Evolutionary conservation across 176 grass and related monocot genomes (phyloP).

Genomic region (Musa troglodytarum): DNA sequence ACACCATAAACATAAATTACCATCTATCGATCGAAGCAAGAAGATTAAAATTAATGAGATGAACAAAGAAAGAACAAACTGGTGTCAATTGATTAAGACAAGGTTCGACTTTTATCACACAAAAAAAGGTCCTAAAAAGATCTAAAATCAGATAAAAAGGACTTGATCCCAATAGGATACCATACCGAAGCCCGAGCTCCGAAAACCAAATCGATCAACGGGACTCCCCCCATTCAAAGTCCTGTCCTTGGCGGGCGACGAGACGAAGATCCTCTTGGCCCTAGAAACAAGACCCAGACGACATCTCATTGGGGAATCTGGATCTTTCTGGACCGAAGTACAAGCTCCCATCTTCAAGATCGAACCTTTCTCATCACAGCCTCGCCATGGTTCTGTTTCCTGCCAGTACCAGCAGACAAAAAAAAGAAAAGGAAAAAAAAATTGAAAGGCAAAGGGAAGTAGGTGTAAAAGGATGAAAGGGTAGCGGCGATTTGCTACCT

Average conservation of each 20-base stretch:
- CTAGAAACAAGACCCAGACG: slow-evolving; percentile 26
- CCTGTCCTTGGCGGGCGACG: slow-evolving; percentile 53
- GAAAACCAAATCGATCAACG: slow-evolving; percentile 18
- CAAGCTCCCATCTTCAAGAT: slow-evolving; percentile 65
- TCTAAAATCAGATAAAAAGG: background rate
- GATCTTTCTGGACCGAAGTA: slow-evolving; percentile 53
- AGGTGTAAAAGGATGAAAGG: background rate
- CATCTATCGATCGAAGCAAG: too few species aligned
- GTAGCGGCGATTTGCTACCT: background rate
- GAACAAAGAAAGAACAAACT: background rate
- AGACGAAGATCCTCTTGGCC: slow-evolving; percentile 41
- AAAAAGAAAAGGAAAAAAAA: background rate
- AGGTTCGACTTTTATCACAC: slow-evolving; percentile 8
- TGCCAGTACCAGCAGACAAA: background rate
- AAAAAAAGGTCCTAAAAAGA: background rate
- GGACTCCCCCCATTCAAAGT: slow-evolving; percentile 18
- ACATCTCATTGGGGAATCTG: slow-evolving; percentile 14
- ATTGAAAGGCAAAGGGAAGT: background rate
- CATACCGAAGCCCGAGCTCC: slow-evolving; percentile 51
- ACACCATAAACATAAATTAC: too few species aligned
- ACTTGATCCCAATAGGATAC: slow-evolving; percentile 3
- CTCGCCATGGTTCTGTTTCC: background rate
- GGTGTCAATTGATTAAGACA: background rate
- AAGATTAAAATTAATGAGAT: too few species aligned
- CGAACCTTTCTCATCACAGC: background rate